Conservation (phyloP, 1,139 yeast genomes). For the Arxiozyma slooffiae region DNA sequence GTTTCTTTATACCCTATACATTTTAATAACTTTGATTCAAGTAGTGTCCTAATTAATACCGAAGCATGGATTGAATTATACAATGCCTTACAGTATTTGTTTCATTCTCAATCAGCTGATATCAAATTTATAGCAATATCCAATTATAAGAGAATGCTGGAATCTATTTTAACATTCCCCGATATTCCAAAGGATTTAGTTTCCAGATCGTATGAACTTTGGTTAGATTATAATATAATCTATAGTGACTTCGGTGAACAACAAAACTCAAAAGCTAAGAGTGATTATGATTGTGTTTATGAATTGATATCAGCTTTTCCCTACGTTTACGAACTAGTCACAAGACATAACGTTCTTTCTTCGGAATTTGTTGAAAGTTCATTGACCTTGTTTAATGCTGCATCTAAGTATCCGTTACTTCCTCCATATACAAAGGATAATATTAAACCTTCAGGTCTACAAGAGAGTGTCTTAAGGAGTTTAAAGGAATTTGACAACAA, state of each 20-base stretch:
- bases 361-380: conserved; percentile 36
- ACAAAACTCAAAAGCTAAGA: conserved; percentile 29
- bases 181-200: conserved; percentile 34
- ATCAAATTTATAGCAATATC: conserved; percentile 40
- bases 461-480: conserved; percentile 41
- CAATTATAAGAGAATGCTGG: conserved; percentile 46
- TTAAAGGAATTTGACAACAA: conserved; percentile 32
- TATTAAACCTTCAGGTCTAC: conserved; percentile 44
- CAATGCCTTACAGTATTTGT: conserved; percentile 13
- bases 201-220: conserved; percentile 46
- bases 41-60: conserved; percentile 3
- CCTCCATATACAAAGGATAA: conserved; percentile 42
- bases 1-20: conserved; percentile 27
- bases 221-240: conserved; percentile 51
- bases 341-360: conserved; percentile 18
- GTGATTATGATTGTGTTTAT: conserved; percentile 49
- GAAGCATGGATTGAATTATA: conserved; percentile 23
- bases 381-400: conserved; percentile 43
- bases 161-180: conserved; percentile 37
- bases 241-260: conserved; percentile 42
- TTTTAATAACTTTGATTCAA: conserved; percentile 15
- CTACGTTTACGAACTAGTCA: conserved; percentile 35
- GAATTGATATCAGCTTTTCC: conserved; percentile 45
- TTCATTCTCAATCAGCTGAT: conserved; percentile 33
- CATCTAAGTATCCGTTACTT: conserved; percentile 59